Evolutionary conservation across 495 filamentous ascomycete genomes (phyloP), one percentile per base, ranked within the genome.

Genomic region (Podospora comata): DNA sequence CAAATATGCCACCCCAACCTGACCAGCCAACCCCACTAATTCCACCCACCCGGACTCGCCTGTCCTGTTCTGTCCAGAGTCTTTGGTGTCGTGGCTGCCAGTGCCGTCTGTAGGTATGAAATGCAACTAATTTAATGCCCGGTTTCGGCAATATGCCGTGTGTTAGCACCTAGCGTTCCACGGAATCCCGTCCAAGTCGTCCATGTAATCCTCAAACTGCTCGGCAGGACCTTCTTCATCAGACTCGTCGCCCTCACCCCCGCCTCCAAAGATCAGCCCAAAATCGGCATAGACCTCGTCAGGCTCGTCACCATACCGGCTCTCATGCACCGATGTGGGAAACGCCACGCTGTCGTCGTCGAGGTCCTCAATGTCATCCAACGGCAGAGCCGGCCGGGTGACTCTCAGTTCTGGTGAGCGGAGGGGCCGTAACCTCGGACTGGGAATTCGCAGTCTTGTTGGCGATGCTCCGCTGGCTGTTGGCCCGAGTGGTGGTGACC

Each of bases 261-360:
- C 66, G 1, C 75, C 71, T 0, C 80, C 81, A 67, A 84, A 84
- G 3, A 84, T 71, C 13, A 82, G 76, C 0, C 80, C 78, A 66
- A 84, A 84, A 65, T 84, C 81, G 0, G 81, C 79, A 59, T 84
- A 84, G 16, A 83, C 81, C 20, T 83, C 81, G 19, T 82, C 81
- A 1, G 77, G 77, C 27, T 78, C 76, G 30, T 78, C 77, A 4
- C 73, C 77, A 53, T 83, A 82, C 32, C 79, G 76, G 18, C 78
- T 80, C 20, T 81, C 81, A 63, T 80, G 79, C 58, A 79, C 80
- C 23, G 78, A 76, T 18, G 79, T 78, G 0, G 82, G 81, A 28
- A 83, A 83, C 15, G 82, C 77, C 34, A 81, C 77, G 34, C 78
- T 74, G 32, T 75, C 64, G 44, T 71, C 71, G 39, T 78, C 73